phyloP scores from a whole-genome alignment of 2,329 filamentous ascomycete species.

The Magnaporthiopsis rhizophila region DNA sequence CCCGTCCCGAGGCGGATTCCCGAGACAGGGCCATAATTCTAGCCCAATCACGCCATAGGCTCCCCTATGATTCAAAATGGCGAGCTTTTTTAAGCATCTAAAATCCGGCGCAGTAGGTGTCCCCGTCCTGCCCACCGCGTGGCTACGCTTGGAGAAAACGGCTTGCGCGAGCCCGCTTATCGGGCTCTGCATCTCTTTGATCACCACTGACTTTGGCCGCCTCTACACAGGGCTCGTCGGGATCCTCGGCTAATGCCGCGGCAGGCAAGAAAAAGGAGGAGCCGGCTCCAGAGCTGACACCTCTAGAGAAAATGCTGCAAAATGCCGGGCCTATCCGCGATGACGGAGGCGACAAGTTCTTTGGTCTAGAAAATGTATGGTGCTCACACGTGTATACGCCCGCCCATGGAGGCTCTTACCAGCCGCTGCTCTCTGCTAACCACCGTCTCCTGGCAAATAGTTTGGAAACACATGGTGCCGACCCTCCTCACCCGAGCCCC shows the following conservation, averaged over 20 bases:
- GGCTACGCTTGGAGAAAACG: no score
- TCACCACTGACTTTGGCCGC: neutral
- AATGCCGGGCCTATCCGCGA: conserved; percentile 71
- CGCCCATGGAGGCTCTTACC: conserved; percentile 4
- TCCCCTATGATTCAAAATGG: neutral
- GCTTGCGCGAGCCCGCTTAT: no score
- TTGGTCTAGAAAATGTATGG: conserved; percentile 94
- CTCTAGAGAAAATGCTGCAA: conserved; percentile 66
- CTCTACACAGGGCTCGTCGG: conserved; percentile 32
- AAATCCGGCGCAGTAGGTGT: neutral
- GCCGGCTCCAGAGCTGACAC: conserved; percentile 49
- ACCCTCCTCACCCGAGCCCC: conserved; percentile 6
- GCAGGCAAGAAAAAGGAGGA: conserved; percentile 47
- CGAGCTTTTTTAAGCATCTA: neutral
- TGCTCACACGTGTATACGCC: neutral
- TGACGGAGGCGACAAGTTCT: conserved; percentile 96
- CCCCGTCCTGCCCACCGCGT: neutral
- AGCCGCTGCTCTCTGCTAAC: conserved; percentile 7
- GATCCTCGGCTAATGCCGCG: conserved; percentile 30
- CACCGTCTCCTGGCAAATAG: conserved; percentile 35
- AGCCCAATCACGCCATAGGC: neutral
- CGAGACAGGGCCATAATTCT: neutral
- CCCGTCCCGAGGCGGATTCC: neutral
- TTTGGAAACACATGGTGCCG: conserved; percentile 94
- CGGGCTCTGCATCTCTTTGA: neutral